Evolutionary conservation across 768 basidiomycete genomes (phyloP).

Genomic region (Strobilomyces confusus): DNA sequence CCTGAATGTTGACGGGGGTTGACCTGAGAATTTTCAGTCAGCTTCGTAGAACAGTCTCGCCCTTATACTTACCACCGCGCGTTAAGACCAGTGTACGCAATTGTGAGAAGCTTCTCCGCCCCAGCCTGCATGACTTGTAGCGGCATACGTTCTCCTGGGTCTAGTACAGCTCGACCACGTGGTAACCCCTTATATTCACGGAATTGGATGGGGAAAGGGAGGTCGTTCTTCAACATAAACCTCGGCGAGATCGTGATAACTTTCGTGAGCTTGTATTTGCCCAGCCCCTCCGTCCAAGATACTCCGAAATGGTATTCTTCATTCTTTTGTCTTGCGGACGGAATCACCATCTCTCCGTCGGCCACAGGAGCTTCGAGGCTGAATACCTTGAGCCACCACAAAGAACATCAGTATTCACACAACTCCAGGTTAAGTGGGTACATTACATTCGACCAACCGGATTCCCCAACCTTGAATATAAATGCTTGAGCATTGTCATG

Average conservation of each 20-base stretch:
- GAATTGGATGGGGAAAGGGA: constrained; percentile 65
- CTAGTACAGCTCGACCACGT: constrained; percentile 55
- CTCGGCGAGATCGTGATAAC: constrained; percentile 89
- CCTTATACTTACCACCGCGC: constrained; percentile 65
- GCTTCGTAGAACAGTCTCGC: not conserved
- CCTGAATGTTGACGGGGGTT: constrained; percentile 84
- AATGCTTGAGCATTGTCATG: constrained; percentile 80
- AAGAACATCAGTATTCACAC: constrained; percentile 4
- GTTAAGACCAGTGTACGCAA: constrained; percentile 84
- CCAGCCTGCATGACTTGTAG: constrained; percentile 64
- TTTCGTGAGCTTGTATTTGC: constrained; percentile 95
- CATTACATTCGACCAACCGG: constrained; percentile 82
- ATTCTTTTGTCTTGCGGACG: constrained; percentile 54
- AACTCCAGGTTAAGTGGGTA: not conserved
- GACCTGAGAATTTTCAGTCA: constrained; percentile 55
- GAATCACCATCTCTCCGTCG: constrained; percentile 77
- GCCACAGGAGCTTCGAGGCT: constrained; percentile 90
- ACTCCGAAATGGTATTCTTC: constrained; percentile 80
- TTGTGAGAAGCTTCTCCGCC: constrained; percentile 70
- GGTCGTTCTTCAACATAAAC: constrained; percentile 83
- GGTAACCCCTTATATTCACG: constrained; percentile 79
- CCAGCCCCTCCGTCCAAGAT: constrained; percentile 91
- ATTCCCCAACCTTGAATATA: constrained; percentile 74
- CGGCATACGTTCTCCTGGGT: constrained; percentile 64
- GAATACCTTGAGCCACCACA: constrained; percentile 48